Evolutionary conservation across 768 basidiomycete species (phyloP).

Genomic region (Lentinula boryana): DNA sequence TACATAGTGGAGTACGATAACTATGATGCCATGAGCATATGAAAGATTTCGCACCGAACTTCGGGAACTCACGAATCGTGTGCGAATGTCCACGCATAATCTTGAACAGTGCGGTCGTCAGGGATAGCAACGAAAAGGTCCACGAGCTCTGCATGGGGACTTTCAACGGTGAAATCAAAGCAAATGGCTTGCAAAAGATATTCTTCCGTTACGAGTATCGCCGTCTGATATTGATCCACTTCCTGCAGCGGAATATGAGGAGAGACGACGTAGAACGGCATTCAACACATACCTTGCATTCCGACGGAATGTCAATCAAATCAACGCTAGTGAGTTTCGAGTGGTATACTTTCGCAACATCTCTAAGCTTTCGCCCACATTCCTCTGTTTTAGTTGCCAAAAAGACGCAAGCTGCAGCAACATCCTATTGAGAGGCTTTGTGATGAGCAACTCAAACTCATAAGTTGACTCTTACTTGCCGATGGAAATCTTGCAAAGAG

Average conservation of each 20-base stretch:
- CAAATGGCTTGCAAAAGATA: constrained; percentile 75
- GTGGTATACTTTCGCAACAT: constrained; percentile 71
- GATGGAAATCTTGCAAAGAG: constrained; percentile 76
- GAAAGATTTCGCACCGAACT: constrained; percentile 3
- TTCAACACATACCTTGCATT: constrained; percentile 48
- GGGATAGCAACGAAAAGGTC: constrained; percentile 61
- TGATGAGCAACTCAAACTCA: constrained; percentile 6
- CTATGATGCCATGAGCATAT: constrained; percentile 28
- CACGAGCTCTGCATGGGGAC: constrained; percentile 70
- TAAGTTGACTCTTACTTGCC: constrained; percentile 47
- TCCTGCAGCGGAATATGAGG: constrained; percentile 41
- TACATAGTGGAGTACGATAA: constrained; percentile 73
- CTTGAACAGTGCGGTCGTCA: constrained; percentile 46
- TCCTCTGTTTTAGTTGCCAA: constrained; percentile 91
- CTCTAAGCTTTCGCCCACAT: constrained; percentile 80
- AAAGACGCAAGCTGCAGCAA: constrained; percentile 82
- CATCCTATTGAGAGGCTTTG: constrained; percentile 44
- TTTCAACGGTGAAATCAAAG: constrained; percentile 78
- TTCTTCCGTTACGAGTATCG: constrained; percentile 73
- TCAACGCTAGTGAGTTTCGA: constrained; percentile 60
- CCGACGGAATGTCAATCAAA: constrained; percentile 48
- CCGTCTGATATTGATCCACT: constrained; percentile 62
- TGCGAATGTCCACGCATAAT: constrained; percentile 81
- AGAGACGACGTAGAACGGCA: constrained; percentile 9
- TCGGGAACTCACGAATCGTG: constrained; percentile 71